Evolutionary conservation across 2,329 filamentous ascomycete species (phyloP), one percentile per base, ranked within the genome.

Genomic region (Huntiella savannae): DNA sequence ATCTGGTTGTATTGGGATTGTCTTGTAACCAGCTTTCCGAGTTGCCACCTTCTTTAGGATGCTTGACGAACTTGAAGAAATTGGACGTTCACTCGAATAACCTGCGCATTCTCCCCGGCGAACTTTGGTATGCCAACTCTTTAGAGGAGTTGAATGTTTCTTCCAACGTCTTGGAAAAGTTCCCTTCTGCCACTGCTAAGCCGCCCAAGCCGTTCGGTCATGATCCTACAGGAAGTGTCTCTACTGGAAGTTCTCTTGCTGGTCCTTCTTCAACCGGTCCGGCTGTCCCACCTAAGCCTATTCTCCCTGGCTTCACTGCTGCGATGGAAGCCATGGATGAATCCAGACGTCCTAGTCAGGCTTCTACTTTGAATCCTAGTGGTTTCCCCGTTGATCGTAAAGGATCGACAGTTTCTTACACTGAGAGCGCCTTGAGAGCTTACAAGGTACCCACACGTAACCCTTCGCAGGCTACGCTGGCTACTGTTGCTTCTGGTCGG

Each of bases 81-180:
- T 68, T 98, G 36, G 88, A 98, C 58, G 72, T 96, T 13, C 75
- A 88, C 52, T 85, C 91, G 57, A 98, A 96, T 65, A 98, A 96
- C 57, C 72, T 98, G 49, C 81, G 79, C 53, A 81, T 80, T 56
- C 67, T 98, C 32, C 91, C 91, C 2, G 76, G 83, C 57, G 91
- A 98, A 57, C 71, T 98, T n/a, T 98, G 91, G 91, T 88, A 84
- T 69, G 88, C 88, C 44, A 79, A 80, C 54, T 86, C 81, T 57
- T 63, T 98, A 46, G 87, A 96, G 60, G 88, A 81, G 0, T 71
- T 98, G 49, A 98, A 98, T 55, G 79, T 93, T 10, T 96, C 88
- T 0, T 95, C 91, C 8, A 98, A 98, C 54, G 79, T 96, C 5
- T 69, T 98, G 15, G 81, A 87, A 43, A 77, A 75, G 36, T 96